These are phyloP conservation scores for Calonectria pseudoreteaudii DNA, from an alignment of 2,329 filamentous ascomycete genomes.

Conservation along the genomic window DNA sequence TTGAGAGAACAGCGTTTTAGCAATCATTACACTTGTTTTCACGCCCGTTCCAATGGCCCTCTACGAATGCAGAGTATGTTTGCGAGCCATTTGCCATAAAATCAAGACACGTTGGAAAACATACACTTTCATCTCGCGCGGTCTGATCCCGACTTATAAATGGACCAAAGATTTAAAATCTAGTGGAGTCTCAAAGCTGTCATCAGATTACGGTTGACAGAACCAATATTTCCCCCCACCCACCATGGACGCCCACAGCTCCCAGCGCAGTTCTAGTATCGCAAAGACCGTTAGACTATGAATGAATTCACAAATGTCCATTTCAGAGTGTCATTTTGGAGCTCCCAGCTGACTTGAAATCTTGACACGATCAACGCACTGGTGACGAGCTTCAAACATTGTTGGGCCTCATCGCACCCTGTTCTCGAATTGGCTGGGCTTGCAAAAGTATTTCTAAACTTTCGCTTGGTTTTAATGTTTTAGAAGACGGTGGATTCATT, in stretches of 20 bases:
- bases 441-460: background rate
- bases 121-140: background rate
- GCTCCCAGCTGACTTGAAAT: too few species aligned
- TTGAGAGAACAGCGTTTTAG: conserved; percentile 35
- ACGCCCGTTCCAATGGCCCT: conserved; percentile 33
- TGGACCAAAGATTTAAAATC: background rate
- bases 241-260: background rate
- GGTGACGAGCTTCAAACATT: background rate
- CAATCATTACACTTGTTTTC: conserved; percentile 27
- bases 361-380: background rate
- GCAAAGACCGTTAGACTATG: background rate
- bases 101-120: background rate
- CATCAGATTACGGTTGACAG: too few species aligned
- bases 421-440: background rate
- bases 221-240: background rate
- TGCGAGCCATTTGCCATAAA: conserved; percentile 29
- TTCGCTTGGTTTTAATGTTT: background rate
- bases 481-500: background rate
- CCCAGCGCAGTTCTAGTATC: background rate
- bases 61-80: conserved; percentile 24
- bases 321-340: background rate
- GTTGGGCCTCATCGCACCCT: background rate
- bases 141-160: background rate
- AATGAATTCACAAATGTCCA: background rate
- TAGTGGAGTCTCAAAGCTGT: background rate